Evolutionary conservation across 495 filamentous ascomycete genomes (phyloP).

Genomic region (Penicillium longicatenatum): DNA sequence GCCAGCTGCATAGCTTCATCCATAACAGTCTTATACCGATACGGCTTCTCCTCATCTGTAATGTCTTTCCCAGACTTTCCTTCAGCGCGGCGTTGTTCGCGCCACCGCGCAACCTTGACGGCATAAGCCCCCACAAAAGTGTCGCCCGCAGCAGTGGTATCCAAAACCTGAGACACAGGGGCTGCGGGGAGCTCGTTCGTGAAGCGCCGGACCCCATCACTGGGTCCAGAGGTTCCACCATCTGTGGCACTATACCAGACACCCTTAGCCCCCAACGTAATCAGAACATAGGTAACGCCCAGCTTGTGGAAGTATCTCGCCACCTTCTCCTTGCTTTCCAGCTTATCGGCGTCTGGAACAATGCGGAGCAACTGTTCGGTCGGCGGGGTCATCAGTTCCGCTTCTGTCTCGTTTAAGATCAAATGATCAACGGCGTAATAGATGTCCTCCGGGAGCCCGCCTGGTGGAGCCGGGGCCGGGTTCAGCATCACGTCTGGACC

Average conservation of each 20-base stretch:
- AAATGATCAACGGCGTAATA: constrained; percentile 74
- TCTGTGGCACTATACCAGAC: constrained; percentile 57
- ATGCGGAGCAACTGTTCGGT: constrained; percentile 33
- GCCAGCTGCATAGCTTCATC: constrained; percentile 66
- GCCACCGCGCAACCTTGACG: constrained; percentile 56
- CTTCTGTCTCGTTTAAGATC: constrained; percentile 91
- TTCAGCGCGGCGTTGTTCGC: constrained; percentile 34
- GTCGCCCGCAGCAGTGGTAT: constrained; percentile 94
- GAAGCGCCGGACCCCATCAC: constrained; percentile 36
- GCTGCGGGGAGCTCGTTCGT: constrained; percentile 51
- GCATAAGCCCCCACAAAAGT: constrained; percentile 92
- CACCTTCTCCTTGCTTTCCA: constrained; percentile 54
- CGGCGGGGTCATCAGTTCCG: constrained; percentile 63
- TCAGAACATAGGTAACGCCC: constrained; percentile 74
- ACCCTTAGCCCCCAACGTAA: constrained; percentile 82
- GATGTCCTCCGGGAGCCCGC: constrained; percentile 62
- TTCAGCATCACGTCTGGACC: constrained; percentile 71
- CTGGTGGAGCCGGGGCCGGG: constrained; percentile 74
- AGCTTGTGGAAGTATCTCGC: constrained; percentile 59
- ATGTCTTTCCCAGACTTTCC: constrained; percentile 39
- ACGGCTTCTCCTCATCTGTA: constrained; percentile 43
- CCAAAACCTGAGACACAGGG: constrained; percentile 70
- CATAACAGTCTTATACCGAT: constrained; percentile 51
- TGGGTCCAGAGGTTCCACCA: constrained; percentile 41
- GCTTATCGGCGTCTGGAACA: constrained; percentile 41